A percentile compares a stretch with the other conserved stretches of the same genome.
Evolutionary conservation across 2,329 filamentous ascomycete species (phyloP).

Genomic region (Lojkania enalia): DNA sequence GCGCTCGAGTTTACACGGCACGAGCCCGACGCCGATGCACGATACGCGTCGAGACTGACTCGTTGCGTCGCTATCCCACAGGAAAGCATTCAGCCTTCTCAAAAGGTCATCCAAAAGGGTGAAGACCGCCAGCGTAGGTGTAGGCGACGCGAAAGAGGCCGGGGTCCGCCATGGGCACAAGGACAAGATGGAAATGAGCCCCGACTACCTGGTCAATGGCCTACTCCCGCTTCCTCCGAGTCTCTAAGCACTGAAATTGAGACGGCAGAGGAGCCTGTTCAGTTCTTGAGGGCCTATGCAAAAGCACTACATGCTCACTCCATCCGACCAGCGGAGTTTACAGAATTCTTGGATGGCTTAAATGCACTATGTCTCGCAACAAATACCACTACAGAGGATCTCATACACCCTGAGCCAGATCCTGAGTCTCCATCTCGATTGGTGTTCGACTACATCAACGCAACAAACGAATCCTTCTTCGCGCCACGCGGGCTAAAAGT

Average conservation of each 20-base stretch:
- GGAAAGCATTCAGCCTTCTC: not conserved
- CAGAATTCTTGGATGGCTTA: constrained; percentile 39
- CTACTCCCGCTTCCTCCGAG: constrained; percentile 12
- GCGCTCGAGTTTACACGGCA: constrained; percentile 33
- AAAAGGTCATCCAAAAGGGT: not conserved
- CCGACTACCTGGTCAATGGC: constrained; percentile 16
- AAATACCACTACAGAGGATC: constrained; percentile 9
- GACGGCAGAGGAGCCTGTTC: constrained; percentile 15
- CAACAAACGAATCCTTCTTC: constrained; percentile 39
- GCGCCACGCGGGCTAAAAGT: constrained; percentile 33
- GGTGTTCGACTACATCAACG: constrained; percentile 30
- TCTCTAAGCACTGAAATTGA: constrained; percentile 1
- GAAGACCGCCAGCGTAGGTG: not conserved
- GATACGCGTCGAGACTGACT: constrained; percentile 28
- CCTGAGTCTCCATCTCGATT: constrained; percentile 7
- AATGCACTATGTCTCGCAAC: constrained; percentile 31
- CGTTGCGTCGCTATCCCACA: constrained; percentile 34
- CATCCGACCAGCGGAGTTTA: constrained; percentile 34
- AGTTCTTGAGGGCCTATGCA: constrained; percentile 36
- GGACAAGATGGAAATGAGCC: constrained; percentile 1
- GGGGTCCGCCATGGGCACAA: constrained; percentile 2
- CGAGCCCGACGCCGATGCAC: constrained; percentile 26
- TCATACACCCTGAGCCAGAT: constrained; percentile 6
- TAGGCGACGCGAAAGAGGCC: constrained; percentile 5
- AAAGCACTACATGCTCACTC: constrained; percentile 33